Evolutionary conservation across 202 grass and related monocot species (phyloP), one percentile per base, ranked within the genome.

Genomic region (Cymbopogon flexuosus): DNA sequence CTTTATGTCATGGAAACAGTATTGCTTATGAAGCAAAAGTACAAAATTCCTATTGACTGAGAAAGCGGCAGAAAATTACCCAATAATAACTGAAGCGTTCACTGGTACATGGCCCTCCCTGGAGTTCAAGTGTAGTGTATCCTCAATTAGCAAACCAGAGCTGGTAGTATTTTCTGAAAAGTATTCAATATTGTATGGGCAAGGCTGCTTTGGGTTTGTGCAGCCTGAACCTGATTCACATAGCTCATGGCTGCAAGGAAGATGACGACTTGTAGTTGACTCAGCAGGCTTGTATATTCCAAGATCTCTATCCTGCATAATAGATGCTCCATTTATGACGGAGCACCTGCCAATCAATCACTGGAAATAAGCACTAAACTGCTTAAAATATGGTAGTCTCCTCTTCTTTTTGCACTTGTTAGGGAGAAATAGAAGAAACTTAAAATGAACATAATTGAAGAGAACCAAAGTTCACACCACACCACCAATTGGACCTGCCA

Each of bases 261-360:
- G 80, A 84, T 99, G 93, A 14, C 87, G 84, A 77, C 92, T 99
- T 21, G 96, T 99, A 56, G 43, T 96, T 34, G 96, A 99, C 80
- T 96, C 85, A 62, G 89, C 70, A 34, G 92, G 96, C 61, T 87
- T 99, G 80, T 99, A 99, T 87, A 95, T 91, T 33, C 87, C 85
- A 4, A 99, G 88, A 84, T 99, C 90, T 91, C 88, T 93, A 91
- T 99, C 96, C 92, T 99, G 92, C 96, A 99, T 82, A 95, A 99
- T 99, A 89, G 88, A 95, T 98, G 88, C 88, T 90, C 92, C 95
- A 89, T 91, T 85, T 85, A 92, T 62, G 63, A 89, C 77, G 88
- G 90, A 95, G 90, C 96, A 93, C 92, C 96, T 95, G 96, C 84
- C 79, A 93, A 99, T 99, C 96, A 95, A 99, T 99, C 87, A 93